Evolutionary conservation across 1,284 basidiomycete genomes (phyloP), one percentile per base, ranked within the genome.

Genomic region (Apiotrichum montevideense): DNA sequence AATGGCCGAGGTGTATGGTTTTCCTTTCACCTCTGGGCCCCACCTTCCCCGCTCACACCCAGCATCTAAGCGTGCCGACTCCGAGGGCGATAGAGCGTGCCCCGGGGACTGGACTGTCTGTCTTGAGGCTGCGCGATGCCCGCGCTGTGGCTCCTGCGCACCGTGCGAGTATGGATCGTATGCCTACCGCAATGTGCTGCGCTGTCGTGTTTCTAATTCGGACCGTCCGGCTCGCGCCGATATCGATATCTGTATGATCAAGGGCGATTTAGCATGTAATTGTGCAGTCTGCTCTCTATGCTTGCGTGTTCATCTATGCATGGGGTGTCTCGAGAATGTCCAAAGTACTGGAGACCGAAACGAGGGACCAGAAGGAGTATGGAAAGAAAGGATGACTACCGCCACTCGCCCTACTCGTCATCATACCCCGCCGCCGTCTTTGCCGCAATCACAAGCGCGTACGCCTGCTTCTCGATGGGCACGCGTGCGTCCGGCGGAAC

Each of bases 361-460:
- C 6, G 13, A n/a, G 11, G 41, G 15, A 42, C 14, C 6, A n/a
- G 2, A n/a, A 42, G 11, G 10, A n/a, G 9, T 42, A 29, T 29
- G 29, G 29, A 29, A 29, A 29, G 29, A 29, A 29, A 29, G 2
- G 29, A 3, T 29, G 29, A 29, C 43, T 45, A 43, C 11, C 41
- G 21, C 41, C 5, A 32, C 44, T 11, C 4, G n/a, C 21, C 11
- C n/a, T 46, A 46, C 13, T 7, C 10, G 7, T 10, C 46, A 1
- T 11, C 45, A 10, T 33, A 10, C 14, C 32, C 47, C 21, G 34
- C 32, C 6, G 58, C 44, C n/a, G 46, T 45, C 34, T 32, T 39
- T 4, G 60, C 60, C 4, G 55, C 54, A 8, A 62, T 52, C 9
- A 43, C 54, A 11, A 62, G 48, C 35, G 49, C 60, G 21, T 52